Evolutionary conservation across 306 rosid species (phyloP).

Genomic region (Prunus dulcis): DNA sequence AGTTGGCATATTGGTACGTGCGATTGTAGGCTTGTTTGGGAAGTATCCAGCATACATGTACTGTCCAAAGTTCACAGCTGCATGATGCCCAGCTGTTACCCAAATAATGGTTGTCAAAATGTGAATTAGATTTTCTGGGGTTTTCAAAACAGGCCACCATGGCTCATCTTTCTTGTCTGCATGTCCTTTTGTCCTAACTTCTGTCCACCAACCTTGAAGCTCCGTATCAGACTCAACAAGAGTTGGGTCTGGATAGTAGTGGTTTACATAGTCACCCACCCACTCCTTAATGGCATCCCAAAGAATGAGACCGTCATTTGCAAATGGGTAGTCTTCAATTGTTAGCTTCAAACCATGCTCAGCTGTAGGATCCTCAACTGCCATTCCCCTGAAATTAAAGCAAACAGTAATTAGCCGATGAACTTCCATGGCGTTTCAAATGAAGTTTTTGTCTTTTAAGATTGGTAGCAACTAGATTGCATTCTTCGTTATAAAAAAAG

Average conservation of each 20-base stretch:
- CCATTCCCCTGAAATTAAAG: constrained; percentile 33
- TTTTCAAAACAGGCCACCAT: constrained; percentile 41
- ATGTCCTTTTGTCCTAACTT: constrained; percentile 34
- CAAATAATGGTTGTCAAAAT: constrained; percentile 28
- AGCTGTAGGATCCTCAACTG: constrained; percentile 34
- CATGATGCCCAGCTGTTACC: constrained; percentile 42
- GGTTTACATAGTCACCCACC: too few relatives aligned
- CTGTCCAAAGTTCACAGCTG: constrained; percentile 42
- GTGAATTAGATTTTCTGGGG: constrained; percentile 19
- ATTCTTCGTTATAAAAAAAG: too few relatives aligned
- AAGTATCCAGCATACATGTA: constrained; percentile 37
- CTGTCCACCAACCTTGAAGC: constrained; percentile 49
- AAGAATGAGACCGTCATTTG: constrained; percentile 38
- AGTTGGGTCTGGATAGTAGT: too few relatives aligned
- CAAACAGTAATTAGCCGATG: not conserved
- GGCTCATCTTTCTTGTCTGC: constrained; percentile 43
- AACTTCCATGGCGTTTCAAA: not conserved
- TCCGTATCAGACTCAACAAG: too few relatives aligned
- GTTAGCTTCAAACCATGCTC: constrained; percentile 39
- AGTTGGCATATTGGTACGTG: constrained; percentile 30
- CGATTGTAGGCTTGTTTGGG: constrained; percentile 38
- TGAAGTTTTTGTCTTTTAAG: not conserved
- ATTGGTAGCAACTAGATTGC: not conserved
- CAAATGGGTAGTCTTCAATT: constrained; percentile 42
- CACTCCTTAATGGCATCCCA: too few relatives aligned